A percentile compares a stretch with the other conserved stretches of the same genome.
Conservation (phyloP, 140 eudicot genomes). For the Ambrosia hybrid region DNA sequence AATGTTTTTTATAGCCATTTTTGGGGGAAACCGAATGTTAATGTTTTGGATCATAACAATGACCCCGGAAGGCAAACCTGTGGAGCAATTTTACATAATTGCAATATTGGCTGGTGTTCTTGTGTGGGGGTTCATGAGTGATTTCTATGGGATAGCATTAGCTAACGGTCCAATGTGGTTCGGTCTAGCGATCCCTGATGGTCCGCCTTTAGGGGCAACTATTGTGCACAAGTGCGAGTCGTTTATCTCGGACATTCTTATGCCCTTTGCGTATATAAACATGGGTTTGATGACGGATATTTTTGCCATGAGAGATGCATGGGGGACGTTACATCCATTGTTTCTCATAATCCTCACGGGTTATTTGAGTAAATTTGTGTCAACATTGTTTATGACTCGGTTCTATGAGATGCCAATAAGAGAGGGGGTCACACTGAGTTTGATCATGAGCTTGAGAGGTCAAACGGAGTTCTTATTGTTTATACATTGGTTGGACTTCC, state of each 20-base stretch:
- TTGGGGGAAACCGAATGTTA: constrained; percentile 45
- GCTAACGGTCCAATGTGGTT: constrained; percentile 81
- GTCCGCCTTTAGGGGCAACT: constrained; percentile 91
- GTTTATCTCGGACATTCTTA: constrained; percentile 45
- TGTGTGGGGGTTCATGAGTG: constrained; percentile 54
- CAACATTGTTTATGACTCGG: constrained; percentile 45
- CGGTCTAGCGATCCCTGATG: constrained; percentile 86
- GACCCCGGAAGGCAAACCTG: constrained; percentile 79
- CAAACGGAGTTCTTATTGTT: constrained; percentile 71
- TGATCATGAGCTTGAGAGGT: constrained; percentile 79
- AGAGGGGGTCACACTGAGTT: constrained; percentile 70
- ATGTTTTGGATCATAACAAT: constrained; percentile 57
- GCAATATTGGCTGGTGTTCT: constrained; percentile 53
- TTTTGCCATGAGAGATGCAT: constrained; percentile 41
- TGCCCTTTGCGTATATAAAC: constrained; percentile 76
- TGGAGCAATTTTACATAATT: constrained; percentile 59
- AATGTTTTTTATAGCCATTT: constrained; percentile 16
- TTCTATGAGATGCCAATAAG: constrained; percentile 51
- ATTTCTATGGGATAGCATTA: constrained; percentile 64
- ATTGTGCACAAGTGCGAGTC: constrained; percentile 72
- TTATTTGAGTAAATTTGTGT: constrained; percentile 46
- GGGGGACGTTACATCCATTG: constrained; percentile 60
- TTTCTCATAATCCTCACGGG: constrained; percentile 46
- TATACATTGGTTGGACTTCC: constrained; percentile 75
- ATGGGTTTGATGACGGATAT: constrained; percentile 68